Evolutionary conservation across 768 basidiomycete genomes (phyloP).

Genomic region (Solioccasus polychromus): DNA sequence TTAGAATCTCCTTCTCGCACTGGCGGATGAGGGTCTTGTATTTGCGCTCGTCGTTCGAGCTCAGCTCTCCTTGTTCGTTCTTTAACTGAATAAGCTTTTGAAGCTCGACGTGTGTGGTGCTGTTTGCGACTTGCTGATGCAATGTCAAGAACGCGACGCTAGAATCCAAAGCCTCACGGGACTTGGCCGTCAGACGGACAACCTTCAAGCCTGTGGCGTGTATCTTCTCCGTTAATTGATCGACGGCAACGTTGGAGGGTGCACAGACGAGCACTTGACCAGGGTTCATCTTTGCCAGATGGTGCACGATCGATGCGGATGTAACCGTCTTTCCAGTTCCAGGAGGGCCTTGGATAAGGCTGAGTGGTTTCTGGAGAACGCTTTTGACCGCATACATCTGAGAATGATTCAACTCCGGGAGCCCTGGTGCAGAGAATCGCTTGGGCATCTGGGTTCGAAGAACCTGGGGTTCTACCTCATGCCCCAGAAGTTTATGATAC

Average conservation of each 20-base stretch:
- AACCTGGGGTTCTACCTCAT: conserved; percentile 94
- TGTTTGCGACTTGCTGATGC: conserved; percentile 97
- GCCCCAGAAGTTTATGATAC: conserved; percentile 98
- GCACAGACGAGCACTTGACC: conserved; percentile 99
- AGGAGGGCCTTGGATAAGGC: conserved; percentile 96
- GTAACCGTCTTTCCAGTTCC: conserved; percentile 99
- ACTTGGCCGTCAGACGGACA: conserved; percentile 96
- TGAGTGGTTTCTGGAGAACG: conserved; percentile 95
- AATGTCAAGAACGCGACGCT: conserved; percentile 91
- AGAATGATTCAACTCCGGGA: conserved; percentile 98
- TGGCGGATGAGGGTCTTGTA: conserved; percentile 94
- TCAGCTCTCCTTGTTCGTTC: conserved; percentile 96
- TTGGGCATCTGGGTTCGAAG: conserved; percentile 93
- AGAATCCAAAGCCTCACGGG: conserved; percentile 97
- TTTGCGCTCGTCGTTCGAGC: conserved; percentile 94
- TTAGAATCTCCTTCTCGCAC: conserved; percentile 96
- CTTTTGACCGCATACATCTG: conserved; percentile 99
- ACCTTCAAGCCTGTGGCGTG: conserved; percentile 99
- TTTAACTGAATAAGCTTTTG: conserved; percentile 98
- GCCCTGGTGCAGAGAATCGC: conserved; percentile 93
- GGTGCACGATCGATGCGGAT: conserved; percentile 97
- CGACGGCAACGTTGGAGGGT: conserved; percentile 98
- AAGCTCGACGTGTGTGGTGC: conserved; percentile 91
- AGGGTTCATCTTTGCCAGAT: conserved; percentile 99
- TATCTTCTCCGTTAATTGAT: conserved; percentile 98